Evolutionary conservation across 2,329 filamentous ascomycete genomes (phyloP).

Genomic region (Fusarium neocosmosporiellum): DNA sequence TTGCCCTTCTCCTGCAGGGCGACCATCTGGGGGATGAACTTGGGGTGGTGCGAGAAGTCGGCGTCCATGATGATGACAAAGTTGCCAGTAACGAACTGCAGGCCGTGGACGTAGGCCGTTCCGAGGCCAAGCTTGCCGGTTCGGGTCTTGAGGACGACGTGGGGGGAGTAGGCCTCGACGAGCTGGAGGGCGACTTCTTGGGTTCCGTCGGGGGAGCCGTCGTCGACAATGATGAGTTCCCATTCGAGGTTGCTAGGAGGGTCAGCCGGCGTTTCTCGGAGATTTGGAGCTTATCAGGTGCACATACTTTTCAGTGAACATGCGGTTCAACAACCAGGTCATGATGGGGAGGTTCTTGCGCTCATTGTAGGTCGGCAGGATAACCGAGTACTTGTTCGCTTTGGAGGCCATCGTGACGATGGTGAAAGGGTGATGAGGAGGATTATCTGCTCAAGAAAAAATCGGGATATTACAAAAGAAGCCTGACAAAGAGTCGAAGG

Average conservation of each 20-base stretch:
- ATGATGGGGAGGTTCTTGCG: slow-evolving; percentile 96
- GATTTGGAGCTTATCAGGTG: fast-evolving
- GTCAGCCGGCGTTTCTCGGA: neutral
- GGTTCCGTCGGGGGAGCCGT: slow-evolving; percentile 96
- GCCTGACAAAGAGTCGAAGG: neutral
- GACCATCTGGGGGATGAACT: slow-evolving; percentile 98
- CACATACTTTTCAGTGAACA: slow-evolving; percentile 85
- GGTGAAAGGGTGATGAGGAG: slow-evolving; percentile 5
- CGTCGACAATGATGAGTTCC: slow-evolving; percentile 98
- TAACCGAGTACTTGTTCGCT: slow-evolving; percentile 90
- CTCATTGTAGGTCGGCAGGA: slow-evolving; percentile 99
- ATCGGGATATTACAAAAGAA: neutral
- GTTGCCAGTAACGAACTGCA: slow-evolving; percentile 91
- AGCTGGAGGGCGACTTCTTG: slow-evolving; percentile 92
- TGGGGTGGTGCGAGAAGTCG: slow-evolving; percentile 98
- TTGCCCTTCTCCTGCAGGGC: slow-evolving; percentile 78
- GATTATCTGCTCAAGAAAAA: slow-evolving; percentile 7
- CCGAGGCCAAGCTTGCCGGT: slow-evolving; percentile 96
- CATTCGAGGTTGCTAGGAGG: slow-evolving; percentile 83
- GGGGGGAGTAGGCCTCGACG: slow-evolving; percentile 82
- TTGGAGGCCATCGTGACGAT: slow-evolving; percentile 58
- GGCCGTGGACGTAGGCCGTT: slow-evolving; percentile 94
- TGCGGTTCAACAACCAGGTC: slow-evolving; percentile 91
- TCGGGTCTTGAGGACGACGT: slow-evolving; percentile 86
- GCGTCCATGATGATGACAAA: slow-evolving; percentile 99